A percentile compares a stretch with the other conserved stretches of the same genome.
phyloP scores from a whole-genome alignment of 129 eudicot species.

The Tagetes erecta region DNA sequence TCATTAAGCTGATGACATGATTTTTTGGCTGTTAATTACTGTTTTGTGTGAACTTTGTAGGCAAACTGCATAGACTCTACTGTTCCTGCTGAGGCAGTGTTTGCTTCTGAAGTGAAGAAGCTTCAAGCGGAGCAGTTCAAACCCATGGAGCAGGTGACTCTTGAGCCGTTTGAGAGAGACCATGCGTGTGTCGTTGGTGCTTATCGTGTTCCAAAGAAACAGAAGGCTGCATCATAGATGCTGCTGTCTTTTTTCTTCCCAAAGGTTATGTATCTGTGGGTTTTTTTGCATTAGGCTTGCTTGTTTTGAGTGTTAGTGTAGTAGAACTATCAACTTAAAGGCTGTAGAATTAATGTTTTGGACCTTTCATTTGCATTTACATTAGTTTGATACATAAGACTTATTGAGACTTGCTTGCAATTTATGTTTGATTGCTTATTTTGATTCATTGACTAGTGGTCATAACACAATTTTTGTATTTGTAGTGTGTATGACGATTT shows the following conservation, averaged over 20 bases:
- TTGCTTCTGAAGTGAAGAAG: constrained; percentile 80
- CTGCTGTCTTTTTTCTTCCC: not conserved
- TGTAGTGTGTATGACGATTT: too few relatives aligned
- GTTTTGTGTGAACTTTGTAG: constrained; percentile 22
- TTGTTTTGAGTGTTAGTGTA: not conserved
- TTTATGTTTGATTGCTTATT: too few relatives aligned
- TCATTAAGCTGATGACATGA: not conserved
- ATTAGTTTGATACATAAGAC: too few relatives aligned
- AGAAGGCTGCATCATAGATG: constrained; percentile 49
- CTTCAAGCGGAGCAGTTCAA: constrained; percentile 73
- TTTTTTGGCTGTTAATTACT: not conserved
- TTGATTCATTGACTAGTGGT: too few relatives aligned
- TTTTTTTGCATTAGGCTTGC: not conserved
- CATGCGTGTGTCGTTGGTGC: constrained; percentile 80
- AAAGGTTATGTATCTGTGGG: not conserved
- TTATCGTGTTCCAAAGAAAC: constrained; percentile 70
- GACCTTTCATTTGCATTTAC: not conserved
- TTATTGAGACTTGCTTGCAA: too few relatives aligned
- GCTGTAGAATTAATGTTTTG: not conserved
- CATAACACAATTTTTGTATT: too few relatives aligned
- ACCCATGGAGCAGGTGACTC: constrained; percentile 68
- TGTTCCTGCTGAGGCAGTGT: constrained; percentile 76
- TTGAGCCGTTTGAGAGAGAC: constrained; percentile 78
- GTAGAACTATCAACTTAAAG: not conserved
- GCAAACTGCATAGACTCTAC: constrained; percentile 91